Conservation (phyloP, 306 rosid species). For the Castanospermum australe region DNA sequence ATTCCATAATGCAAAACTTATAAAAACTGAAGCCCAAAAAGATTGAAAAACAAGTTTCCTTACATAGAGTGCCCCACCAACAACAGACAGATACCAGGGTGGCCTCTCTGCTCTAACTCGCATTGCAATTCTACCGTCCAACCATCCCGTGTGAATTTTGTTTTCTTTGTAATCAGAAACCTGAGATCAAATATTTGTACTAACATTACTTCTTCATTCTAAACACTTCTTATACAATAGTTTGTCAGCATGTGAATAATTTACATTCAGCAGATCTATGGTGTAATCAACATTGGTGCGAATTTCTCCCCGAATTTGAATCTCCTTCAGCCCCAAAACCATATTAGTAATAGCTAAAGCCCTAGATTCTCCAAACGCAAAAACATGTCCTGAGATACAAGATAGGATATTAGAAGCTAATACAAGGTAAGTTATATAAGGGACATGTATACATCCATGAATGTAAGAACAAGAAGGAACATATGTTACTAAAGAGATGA, state of each 20-base stretch:
- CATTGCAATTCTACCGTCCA: constrained; percentile 99
- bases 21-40: background rate
- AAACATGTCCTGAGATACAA: constrained; percentile 81
- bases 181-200: constrained; percentile 46
- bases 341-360: constrained; percentile 95
- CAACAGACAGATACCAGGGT: constrained; percentile 96
- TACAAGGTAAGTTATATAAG: constrained; percentile 5
- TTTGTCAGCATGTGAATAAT: constrained; percentile 23
- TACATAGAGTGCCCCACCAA: constrained; percentile 93
- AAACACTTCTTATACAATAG: constrained; percentile 12
- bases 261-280: constrained; percentile 90
- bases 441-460: background rate
- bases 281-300: constrained; percentile 97
- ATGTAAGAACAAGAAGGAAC: background rate
- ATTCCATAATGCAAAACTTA: constrained; percentile 12
- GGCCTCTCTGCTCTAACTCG: constrained; percentile 99
- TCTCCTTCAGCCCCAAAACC: constrained; percentile 96
- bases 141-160: constrained; percentile 98
- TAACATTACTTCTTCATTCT: constrained; percentile 34
- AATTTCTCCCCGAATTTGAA: constrained; percentile 98
- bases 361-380: constrained; percentile 97
- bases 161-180: constrained; percentile 89
- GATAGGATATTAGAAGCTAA: constrained; percentile 30
- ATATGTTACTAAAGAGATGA: too few relatives aligned
- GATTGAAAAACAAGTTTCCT: constrained; percentile 40